Percentiles rank a stretch among this genome's conserved stretches.
phyloP scores from a whole-genome alignment of 805 yeast species.

The Yamadazyma phyllophila region DNA sequence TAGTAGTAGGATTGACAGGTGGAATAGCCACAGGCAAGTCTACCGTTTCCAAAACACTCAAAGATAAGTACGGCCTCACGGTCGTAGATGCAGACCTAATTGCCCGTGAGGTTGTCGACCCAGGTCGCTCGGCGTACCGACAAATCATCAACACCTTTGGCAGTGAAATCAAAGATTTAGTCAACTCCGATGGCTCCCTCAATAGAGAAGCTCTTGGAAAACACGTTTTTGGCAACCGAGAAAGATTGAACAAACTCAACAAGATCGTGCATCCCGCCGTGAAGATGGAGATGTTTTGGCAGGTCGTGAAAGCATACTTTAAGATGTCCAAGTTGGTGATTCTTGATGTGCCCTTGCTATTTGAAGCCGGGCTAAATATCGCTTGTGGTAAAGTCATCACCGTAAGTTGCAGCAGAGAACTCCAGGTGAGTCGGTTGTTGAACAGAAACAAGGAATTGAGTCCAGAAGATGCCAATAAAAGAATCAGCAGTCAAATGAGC shows the following conservation, averaged over 20 bases:
- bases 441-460: constrained; percentile 66
- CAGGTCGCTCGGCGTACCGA: constrained; percentile 70
- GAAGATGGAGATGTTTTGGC: constrained; percentile 58
- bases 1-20: constrained; percentile 93
- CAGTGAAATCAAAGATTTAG: constrained; percentile 49
- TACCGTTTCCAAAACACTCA: constrained; percentile 68
- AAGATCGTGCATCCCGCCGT: constrained; percentile 87
- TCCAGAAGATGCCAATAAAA: constrained; percentile 61
- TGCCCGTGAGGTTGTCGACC: constrained; percentile 82
- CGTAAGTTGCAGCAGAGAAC: constrained; percentile 56
- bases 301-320: constrained; percentile 57
- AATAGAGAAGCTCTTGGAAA: constrained; percentile 76
- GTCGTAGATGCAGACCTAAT: constrained; percentile 88
- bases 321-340: constrained; percentile 59
- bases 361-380: constrained; percentile 70
- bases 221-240: constrained; percentile 69
- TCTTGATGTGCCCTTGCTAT: constrained; percentile 86
- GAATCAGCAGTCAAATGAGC: constrained; percentile 78
- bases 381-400: constrained; percentile 72
- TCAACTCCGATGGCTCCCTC: constrained; percentile 43
- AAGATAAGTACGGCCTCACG: constrained; percentile 49
- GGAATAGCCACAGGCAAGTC: constrained; percentile 98
- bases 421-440: constrained; percentile 63
- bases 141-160: constrained; percentile 62
- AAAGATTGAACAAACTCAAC: constrained; percentile 61